phyloP scores from a whole-genome alignment of 768 basidiomycete genomes.

The Tricholoma flavovirens region DNA sequence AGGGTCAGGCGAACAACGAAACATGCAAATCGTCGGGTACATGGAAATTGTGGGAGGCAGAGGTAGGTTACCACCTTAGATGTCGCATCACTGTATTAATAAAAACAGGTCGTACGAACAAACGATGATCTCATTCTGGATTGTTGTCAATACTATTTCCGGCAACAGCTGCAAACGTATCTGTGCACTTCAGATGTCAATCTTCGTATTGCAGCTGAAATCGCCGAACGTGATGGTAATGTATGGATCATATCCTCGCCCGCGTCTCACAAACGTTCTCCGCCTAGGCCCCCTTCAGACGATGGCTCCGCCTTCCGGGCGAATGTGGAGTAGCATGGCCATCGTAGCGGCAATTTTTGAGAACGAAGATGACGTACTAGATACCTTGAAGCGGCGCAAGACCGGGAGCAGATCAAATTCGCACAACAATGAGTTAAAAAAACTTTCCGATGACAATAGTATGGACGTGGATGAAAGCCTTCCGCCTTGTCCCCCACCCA shows the following conservation, averaged over 20 bases:
- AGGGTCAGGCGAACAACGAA: constrained; percentile 58
- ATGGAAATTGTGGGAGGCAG: constrained; percentile 48
- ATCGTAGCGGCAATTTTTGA: constrained; percentile 46
- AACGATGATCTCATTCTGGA: constrained; percentile 75
- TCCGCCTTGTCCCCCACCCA: constrained; percentile 40
- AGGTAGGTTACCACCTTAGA: constrained; percentile 29
- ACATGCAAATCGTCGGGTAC: constrained; percentile 55
- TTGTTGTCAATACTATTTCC: constrained; percentile 59
- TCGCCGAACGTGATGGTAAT: constrained; percentile 20
- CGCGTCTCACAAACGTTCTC: background rate
- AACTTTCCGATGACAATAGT: constrained; percentile 46
- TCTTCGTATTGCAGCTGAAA: constrained; percentile 48
- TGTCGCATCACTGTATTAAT: background rate
- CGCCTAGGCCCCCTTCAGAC: constrained; percentile 27
- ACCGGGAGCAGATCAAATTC: background rate
- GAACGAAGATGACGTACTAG: constrained; percentile 6
- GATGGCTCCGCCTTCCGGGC: constrained; percentile 27
- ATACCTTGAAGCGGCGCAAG: background rate
- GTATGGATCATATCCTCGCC: constrained; percentile 9
- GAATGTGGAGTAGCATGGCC: constrained; percentile 44
- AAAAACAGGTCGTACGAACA: constrained; percentile 23
- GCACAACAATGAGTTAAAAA: background rate
- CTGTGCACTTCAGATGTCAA: constrained; percentile 69
- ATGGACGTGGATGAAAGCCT: constrained; percentile 55
- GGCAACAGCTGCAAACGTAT: constrained; percentile 42